Evolutionary conservation across 2,329 filamentous ascomycete genomes (phyloP), one percentile per base, ranked within the genome.

Genomic region (Parafenestella ontariensis): DNA sequence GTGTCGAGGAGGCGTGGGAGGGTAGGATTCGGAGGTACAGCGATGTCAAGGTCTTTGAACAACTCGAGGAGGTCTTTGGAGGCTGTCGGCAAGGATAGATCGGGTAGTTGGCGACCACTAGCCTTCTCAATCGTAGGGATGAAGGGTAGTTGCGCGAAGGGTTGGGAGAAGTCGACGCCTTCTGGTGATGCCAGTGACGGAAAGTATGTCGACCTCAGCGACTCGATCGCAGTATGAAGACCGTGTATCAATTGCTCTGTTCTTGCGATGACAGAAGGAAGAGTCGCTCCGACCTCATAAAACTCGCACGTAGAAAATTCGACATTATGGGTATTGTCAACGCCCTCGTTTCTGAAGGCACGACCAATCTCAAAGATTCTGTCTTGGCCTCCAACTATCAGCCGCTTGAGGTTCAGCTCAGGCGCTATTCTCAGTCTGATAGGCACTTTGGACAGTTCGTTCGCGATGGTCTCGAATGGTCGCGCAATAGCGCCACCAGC

Each of bases 251-350:
- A 77, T 13, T 82, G 79, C 73, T 95, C 90, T 0, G 94, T 98
- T 71, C 87, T 85, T 18, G 76, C 72, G 69, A 96, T 92, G 46
- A 98, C 79, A 37, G 90, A 85, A 31, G 87, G 79, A 0, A 97
- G 83, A 60, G 89, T 90, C 56, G 89, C 87, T 68, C 93, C 96
- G 2, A 93, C 89, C 57, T 90, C 88, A 77, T 99, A 99, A 78
- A 96, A 98, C 77, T 99, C 95, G 80, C 94, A 98, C 56, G 91
- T 98, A 40, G 91, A 95, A 77, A 98, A 99, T 72, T 99, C 95
- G 0, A 95, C 94, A 71, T 99, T 99, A 74, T 99, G 95, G 0
- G 92, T 96, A 31, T 69, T 73, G 48, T 74, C 71, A 1, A 74
- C 66, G 74, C 92, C 91, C 79, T 99, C 95, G 72, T 99, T 99